These are phyloP conservation scores for Eucalyptus melliodora DNA, from an alignment of 345 rosid genomes.

Conservation along the genomic window DNA sequence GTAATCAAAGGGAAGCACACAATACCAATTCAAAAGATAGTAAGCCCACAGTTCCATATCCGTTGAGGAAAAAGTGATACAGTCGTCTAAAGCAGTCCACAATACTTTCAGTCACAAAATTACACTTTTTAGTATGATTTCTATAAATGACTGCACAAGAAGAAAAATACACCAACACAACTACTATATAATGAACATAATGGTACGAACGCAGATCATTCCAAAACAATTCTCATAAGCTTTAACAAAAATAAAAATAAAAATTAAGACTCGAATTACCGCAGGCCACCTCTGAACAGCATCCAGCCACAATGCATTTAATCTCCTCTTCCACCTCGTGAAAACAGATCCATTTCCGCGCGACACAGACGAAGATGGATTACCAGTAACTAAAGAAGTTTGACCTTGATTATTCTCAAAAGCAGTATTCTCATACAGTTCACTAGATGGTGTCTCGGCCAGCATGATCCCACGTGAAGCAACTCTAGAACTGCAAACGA, in stretches of 20 bases:
- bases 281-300: conserved; percentile 69
- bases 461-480: conserved; percentile 59
- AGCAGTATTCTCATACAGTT: conserved; percentile 6
- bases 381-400: conserved; percentile 11
- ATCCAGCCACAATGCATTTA: conserved; percentile 31
- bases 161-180: not conserved
- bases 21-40: not conserved
- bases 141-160: not conserved
- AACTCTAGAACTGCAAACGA: conserved; percentile 48
- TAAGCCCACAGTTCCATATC: not conserved
- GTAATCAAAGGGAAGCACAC: not conserved
- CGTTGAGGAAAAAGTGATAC: not conserved
- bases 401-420: conserved; percentile 15
- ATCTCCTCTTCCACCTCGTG: conserved; percentile 40
- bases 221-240: not conserved
- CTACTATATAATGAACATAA: not conserved
- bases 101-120: not conserved
- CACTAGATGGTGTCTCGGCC: conserved; percentile 45
- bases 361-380: conserved; percentile 23
- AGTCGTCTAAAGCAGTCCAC: not conserved
- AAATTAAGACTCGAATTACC: conserved; percentile 18
- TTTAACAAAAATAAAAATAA: not conserved
- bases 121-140: not conserved
- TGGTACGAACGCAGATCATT: not conserved
- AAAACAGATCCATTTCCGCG: conserved; percentile 29